Percentiles rank a stretch among this genome's conserved stretches.
phyloP scores from a whole-genome alignment of 768 basidiomycete species.

The Pleurotus tuber-regium region DNA sequence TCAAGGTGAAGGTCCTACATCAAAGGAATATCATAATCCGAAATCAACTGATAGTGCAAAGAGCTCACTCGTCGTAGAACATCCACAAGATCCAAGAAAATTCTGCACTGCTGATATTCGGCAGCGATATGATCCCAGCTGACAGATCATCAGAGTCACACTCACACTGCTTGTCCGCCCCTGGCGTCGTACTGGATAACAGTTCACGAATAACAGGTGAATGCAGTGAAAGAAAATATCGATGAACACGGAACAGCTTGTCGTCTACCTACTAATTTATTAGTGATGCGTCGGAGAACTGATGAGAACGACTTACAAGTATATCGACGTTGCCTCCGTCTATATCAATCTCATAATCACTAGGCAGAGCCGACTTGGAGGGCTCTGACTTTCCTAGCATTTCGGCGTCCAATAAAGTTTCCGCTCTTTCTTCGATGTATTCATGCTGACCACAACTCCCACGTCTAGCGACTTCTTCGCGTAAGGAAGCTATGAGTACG shows the following conservation, averaged over 20 bases:
- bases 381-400: too few relatives aligned
- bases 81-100: not conserved
- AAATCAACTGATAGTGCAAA: not conserved
- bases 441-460: not conserved
- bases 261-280: not conserved
- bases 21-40: not conserved
- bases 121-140: not conserved
- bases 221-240: not conserved
- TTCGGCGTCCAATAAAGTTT: too few relatives aligned
- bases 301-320: too few relatives aligned
- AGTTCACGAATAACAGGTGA: not conserved
- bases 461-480: not conserved
- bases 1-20: not conserved
- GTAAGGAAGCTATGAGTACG: not conserved
- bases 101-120: not conserved
- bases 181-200: not conserved
- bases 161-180: not conserved
- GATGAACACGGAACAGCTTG: not conserved
- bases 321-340: not conserved
- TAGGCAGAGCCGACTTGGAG: too few relatives aligned
- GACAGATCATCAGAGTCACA: not conserved
- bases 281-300: too few relatives aligned
- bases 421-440: too few relatives aligned
- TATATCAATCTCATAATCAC: too few relatives aligned
- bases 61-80: constrained; percentile 2